Evolutionary conservation across 2,329 filamentous ascomycete species (phyloP), one percentile per base, ranked within the genome.

Genomic region (Claviceps spartinae): DNA sequence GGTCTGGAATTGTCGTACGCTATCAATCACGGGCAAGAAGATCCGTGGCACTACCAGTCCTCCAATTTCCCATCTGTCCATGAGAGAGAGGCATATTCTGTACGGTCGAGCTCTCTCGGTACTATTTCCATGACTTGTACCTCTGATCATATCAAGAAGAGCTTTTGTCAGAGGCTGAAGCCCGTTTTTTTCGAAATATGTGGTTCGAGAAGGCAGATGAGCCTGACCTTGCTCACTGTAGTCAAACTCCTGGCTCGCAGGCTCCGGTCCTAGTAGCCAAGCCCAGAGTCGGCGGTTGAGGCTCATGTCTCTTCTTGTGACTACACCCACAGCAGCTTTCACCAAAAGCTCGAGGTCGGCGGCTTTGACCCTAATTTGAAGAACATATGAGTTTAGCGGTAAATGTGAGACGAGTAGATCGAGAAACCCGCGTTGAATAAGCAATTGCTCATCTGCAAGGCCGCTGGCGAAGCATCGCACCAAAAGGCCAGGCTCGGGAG

Each of bases 31-130:
- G 3, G 90, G 86, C 14, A 96, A 73, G 62, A 98, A 97, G 14
- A 97, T 79, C 55, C 88, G 83, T 0, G 90, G 87, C 1, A 97
- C 85, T 47, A 98, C 82, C 18, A 91, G 75, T 1, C 88, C 88
- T 34, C 93, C 93, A 57, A 98, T 91, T 65, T 98, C 93, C 90
- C 89, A 97, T 54, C 90, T 83, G 68, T 98, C 93, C 93, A 98
- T 97, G 50, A 98, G 73, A 16, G 94, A 96, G 2, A 97, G 76
- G 61, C 89, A 94, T 56, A 97, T 88, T 52, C 90, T 83, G 63
- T 95, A 96, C 0, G 93, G 91, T 41, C 83, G 82, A 20, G 89
- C 88, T 63, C 83, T 78, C 61, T 94, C 88, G 18, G 74, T 70
- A 14, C 60, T 59, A 45, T 56, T 64, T 41, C 58, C 61, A 7